Conservation (phyloP, 208 protist genomes). For the Wallacemonas rigidus region DNA sequence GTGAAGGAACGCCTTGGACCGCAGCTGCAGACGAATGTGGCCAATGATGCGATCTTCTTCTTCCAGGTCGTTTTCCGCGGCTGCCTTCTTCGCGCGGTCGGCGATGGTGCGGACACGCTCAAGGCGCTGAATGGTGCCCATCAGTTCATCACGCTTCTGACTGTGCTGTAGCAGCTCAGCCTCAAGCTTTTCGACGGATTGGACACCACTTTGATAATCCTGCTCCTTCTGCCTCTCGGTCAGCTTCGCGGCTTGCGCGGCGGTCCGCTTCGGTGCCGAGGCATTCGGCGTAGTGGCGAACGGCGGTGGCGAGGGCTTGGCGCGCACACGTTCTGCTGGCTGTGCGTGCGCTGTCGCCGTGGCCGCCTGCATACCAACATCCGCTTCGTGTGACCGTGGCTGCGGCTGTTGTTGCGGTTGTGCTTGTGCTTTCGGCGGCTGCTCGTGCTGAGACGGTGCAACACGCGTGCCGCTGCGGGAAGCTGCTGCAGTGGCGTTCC, state of each 20-base stretch:
- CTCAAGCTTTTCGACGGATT: slow-evolving; percentile 51
- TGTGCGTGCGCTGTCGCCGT: not conserved
- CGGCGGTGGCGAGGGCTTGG: not conserved
- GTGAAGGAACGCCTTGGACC: slow-evolving; percentile 25
- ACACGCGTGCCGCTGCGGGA: no score
- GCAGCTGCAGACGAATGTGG: slow-evolving; percentile 58
- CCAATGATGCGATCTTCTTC: slow-evolving; percentile 55
- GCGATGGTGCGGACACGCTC: slow-evolving; percentile 60
- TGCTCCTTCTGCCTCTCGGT: slow-evolving; percentile 28
- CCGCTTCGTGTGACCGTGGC: not conserved
- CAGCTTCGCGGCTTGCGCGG: slow-evolving; percentile 24
- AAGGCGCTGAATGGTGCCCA: slow-evolving; percentile 53
- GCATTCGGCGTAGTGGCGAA: not conserved
- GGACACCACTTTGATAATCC: slow-evolving; percentile 19
- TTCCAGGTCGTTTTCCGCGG: slow-evolving; percentile 45
- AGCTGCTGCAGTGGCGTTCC: not conserved
- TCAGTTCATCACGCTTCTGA: slow-evolving; percentile 60
- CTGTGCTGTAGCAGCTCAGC: slow-evolving; percentile 49
- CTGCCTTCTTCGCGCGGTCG: slow-evolving; percentile 48
- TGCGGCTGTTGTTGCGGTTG: not conserved
- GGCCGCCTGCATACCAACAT: not conserved
- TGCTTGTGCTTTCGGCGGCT: not conserved
- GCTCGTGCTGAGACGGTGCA: no score
- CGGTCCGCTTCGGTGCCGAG: slow-evolving; percentile 8
- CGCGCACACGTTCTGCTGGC: not conserved